Percentiles rank a stretch among this genome's conserved stretches.
Evolutionary conservation across 192 early-diverging fungal species (phyloP).

Genomic region (Phlyctochytrium bullatum): DNA sequence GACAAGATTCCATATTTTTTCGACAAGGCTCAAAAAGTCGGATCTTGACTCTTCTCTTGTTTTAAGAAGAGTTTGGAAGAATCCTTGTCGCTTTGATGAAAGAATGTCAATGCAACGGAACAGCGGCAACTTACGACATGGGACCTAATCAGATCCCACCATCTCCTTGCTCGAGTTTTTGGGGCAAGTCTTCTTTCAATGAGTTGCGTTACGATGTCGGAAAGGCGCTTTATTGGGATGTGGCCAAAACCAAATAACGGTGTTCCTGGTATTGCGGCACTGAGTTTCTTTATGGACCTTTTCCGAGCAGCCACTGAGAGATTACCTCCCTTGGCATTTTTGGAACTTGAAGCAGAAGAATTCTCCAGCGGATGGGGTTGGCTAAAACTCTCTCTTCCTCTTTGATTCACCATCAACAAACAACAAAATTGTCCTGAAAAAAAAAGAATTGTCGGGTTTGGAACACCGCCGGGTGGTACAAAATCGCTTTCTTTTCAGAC

Average conservation of each 20-base stretch:
- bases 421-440: too few relatives aligned
- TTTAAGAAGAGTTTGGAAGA: slow-evolving; percentile 46
- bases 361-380: too few relatives aligned
- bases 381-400: too few relatives aligned
- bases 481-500: too few relatives aligned
- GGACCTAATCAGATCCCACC: slow-evolving; percentile 37
- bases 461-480: too few relatives aligned
- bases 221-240: slow-evolving; percentile 14
- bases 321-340: too few relatives aligned
- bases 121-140: slow-evolving; percentile 43
- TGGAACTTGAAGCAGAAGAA: too few relatives aligned
- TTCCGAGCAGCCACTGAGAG: neutral
- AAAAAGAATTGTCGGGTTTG: too few relatives aligned
- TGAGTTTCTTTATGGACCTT: slow-evolving; percentile 1
- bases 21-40: slow-evolving; percentile 45
- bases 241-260: slow-evolving; percentile 4
- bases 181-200: slow-evolving; percentile 23
- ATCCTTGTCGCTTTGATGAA: slow-evolving; percentile 30
- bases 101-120: neutral
- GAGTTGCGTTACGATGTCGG: slow-evolving; percentile 22
- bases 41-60: slow-evolving; percentile 20
- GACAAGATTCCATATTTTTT: slow-evolving; percentile 42
- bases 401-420: too few relatives aligned
- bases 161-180: slow-evolving; percentile 32
- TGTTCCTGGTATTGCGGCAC: neutral